Conservation (phyloP, 768 basidiomycete species). For the Termitomyces sp. region DNA sequence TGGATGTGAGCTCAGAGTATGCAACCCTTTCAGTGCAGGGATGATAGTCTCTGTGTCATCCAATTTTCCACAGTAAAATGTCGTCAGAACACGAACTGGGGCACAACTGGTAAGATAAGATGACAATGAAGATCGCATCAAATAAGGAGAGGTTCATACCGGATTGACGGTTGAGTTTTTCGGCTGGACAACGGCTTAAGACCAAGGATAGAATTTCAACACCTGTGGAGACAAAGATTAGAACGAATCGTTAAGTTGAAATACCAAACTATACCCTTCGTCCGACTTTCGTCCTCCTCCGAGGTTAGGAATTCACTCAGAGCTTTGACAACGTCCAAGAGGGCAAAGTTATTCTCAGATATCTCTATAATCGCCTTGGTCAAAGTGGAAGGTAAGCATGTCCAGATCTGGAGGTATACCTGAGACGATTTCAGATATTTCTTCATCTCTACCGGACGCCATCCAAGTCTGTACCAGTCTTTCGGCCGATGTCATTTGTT, state of each 20-base stretch:
- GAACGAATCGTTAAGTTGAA: neutral
- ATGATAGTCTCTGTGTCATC: constrained; percentile 84
- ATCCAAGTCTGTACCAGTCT: constrained; percentile 73
- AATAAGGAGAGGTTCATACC: constrained; percentile 45
- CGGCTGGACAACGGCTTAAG: constrained; percentile 54
- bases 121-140: neutral
- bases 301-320: constrained; percentile 87
- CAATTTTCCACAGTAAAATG: constrained; percentile 84
- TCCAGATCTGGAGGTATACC: constrained; percentile 39
- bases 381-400: neutral
- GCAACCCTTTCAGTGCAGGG: constrained; percentile 76
- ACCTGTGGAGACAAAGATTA: constrained; percentile 44
- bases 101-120: constrained; percentile 11
- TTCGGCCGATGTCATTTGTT: constrained; percentile 34
- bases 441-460: constrained; percentile 56
- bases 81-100: constrained; percentile 75
- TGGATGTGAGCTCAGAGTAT: constrained; percentile 58
- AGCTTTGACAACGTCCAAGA: constrained; percentile 80
- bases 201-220: constrained; percentile 80
- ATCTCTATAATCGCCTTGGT: constrained; percentile 32
- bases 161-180: constrained; percentile 74
- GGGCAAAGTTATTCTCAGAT: constrained; percentile 50
- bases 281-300: constrained; percentile 73
- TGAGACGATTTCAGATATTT: constrained; percentile 54
- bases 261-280: constrained; percentile 58